Base-by-base conservation (phyloP, 805 yeast genomes). In the Myxozyma neglecta region DNA sequence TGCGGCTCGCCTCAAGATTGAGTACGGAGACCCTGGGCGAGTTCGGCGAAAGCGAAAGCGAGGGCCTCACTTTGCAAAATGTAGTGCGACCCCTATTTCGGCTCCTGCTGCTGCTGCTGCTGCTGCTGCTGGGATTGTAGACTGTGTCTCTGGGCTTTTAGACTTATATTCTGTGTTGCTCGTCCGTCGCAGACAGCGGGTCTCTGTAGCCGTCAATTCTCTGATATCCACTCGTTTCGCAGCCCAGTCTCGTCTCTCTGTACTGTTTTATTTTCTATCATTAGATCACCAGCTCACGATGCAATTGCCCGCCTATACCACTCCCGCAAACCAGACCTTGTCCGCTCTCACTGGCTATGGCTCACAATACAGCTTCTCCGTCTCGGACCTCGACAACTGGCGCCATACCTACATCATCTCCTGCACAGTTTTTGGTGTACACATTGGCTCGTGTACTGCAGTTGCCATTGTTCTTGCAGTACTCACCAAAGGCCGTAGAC, bases 401-500 rank as follows among this genome's bases (percentile, higher is more conserved):
- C 37, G 54, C 46, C 48, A 36, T 20, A 18, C 20, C 18, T 39
- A 47, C 35, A 29, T 48, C 39, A 20, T 34, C 20, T 44, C 48
- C 29, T 56, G 67, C 47, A 39, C 44, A 32, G 63, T 66, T 44
- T 53, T 66, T 44, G 66, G 67, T 14, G 68, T 60, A 29, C 67
- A 66, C 37, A 57, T 66, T 37, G 69, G 67, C 34, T 37, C 69
- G 10, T 60, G 65, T 42, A 39, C 57, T 13, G 51, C 68, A 43
- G 51, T 60, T 18, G 65, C 62, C n/a, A 53, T 66, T 45, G 49
- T 56, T 11, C 60, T 66, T 20, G 63, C 81, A 13, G 67, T 80
- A 5, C 74, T 85, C 47, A 78, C 81, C 68, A 71, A 85, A 60
- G 81, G 80, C 57, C 83, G 81, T 50, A 61, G 60, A 39, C 65